phyloP scores from a whole-genome alignment of 2,329 filamentous ascomycete genomes.

The Pseudocercospora vitis region DNA sequence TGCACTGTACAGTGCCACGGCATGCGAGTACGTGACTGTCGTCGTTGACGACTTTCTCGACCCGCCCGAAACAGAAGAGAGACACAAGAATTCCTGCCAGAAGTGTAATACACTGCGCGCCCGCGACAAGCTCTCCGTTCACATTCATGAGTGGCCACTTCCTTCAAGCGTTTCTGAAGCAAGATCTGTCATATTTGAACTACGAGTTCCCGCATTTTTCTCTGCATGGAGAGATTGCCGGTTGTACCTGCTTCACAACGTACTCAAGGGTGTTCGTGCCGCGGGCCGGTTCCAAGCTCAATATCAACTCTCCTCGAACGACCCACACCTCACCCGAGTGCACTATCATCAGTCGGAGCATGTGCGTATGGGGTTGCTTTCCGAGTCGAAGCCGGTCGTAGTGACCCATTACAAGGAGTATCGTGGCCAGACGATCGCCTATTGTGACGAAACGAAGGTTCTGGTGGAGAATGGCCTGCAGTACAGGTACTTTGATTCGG shows the following conservation, averaged over 20 bases:
- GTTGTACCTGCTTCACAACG: slow-evolving; percentile 22
- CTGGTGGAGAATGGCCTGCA: slow-evolving; percentile 50
- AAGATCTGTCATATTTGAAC: slow-evolving; percentile 55
- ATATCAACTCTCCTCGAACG: too few relatives aligned
- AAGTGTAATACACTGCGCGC: too few relatives aligned
- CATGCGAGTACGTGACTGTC: too few relatives aligned
- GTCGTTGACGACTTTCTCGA: neutral
- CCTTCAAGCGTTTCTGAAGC: slow-evolving; percentile 41
- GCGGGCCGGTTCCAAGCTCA: too few relatives aligned
- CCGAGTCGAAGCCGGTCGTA: too few relatives aligned
- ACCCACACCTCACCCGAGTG: too few relatives aligned
- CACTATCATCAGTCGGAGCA: neutral
- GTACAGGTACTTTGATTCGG: slow-evolving; percentile 51
- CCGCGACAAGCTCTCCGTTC: slow-evolving; percentile 51
- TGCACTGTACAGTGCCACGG: too few relatives aligned
- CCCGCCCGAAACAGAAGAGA: neutral
- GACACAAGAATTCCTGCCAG: too few relatives aligned
- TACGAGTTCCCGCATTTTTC: slow-evolving; percentile 48
- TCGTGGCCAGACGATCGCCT: too few relatives aligned
- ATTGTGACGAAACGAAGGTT: too few relatives aligned
- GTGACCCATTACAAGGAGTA: too few relatives aligned
- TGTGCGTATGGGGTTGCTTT: slow-evolving; percentile 36
- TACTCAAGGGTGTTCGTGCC: neutral
- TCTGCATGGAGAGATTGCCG: slow-evolving; percentile 51
- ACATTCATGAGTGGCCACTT: slow-evolving; percentile 54